These are phyloP conservation scores for Lanmaoa pseudosensibilis DNA, from an alignment of 768 basidiomycete species.

Conservation along the genomic window DNA sequence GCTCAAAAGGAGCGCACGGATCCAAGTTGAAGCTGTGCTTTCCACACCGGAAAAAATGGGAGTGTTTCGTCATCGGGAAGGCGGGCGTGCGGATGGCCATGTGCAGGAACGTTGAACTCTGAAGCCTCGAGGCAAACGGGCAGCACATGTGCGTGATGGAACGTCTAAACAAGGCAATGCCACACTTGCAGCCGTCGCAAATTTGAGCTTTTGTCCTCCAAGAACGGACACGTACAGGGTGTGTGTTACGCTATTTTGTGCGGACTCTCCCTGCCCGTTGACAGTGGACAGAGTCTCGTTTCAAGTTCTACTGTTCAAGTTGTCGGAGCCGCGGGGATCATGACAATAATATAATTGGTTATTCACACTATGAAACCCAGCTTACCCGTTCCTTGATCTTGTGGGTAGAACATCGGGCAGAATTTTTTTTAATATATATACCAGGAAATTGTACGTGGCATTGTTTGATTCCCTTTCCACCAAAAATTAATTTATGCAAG, in stretches of 20 bases:
- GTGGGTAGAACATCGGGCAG: no score
- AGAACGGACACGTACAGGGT: background rate
- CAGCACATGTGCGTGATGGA: conserved; percentile 4
- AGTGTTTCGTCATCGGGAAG: conserved; percentile 16
- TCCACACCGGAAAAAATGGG: conserved; percentile 14
- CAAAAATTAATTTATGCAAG: no score
- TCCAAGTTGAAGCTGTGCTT: conserved; percentile 21
- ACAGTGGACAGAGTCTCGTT: background rate
- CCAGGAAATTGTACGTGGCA: no score
- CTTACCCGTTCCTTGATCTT: no score
- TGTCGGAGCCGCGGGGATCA: background rate
- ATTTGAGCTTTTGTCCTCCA: background rate
- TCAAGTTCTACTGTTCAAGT: background rate
- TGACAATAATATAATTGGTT: no score
- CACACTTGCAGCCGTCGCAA: background rate
- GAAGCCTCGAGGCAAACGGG: conserved; percentile 27
- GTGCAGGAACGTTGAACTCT: background rate
- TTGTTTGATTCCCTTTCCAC: no score
- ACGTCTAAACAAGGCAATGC: conserved; percentile 6
- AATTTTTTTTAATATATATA: no score
- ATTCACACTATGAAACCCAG: no score
- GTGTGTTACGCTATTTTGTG: background rate
- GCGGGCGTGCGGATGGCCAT: background rate
- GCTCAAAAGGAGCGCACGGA: conserved; percentile 25
- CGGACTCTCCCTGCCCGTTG: background rate